These are phyloP conservation scores for Endoconidiophora polonica DNA, from an alignment of 2,329 filamentous ascomycete genomes.

Conservation along the genomic window DNA sequence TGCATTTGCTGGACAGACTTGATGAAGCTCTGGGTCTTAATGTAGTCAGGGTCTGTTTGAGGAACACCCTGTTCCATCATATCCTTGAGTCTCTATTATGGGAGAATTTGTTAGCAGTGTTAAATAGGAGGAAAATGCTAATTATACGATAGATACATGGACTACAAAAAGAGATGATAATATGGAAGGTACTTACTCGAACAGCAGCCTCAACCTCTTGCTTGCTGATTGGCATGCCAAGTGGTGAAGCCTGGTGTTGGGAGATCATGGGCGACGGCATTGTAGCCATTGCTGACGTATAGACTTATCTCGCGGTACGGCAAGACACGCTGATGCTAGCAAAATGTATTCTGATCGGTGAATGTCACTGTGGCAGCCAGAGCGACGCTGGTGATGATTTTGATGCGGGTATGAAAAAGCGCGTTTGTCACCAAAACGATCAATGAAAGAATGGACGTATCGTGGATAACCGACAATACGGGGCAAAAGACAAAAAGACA, in stretches of 20 bases:
- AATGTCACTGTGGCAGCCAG: too few species aligned
- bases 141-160: neutral
- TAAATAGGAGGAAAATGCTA: neutral
- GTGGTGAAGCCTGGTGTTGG: conserved; percentile 6
- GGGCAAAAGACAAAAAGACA: neutral
- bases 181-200: conserved; percentile 1
- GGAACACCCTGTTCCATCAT: conserved; percentile 78
- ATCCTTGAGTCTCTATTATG: conserved; percentile 59
- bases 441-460: neutral
- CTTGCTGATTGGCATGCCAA: conserved; percentile 6
- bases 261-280: conserved; percentile 13
- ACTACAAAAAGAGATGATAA: neutral
- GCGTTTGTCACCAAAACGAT: neutral
- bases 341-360: too few species aligned
- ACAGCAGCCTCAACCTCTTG: conserved; percentile 11
- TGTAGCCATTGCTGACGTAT: conserved; percentile 9
- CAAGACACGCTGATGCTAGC: too few species aligned
- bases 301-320: neutral
- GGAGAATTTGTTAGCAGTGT: neutral
- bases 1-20: conserved; percentile 51
- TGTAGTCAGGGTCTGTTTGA: conserved; percentile 68
- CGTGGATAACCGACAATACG: neutral
- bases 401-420: neutral
- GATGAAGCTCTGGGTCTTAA: conserved; percentile 66
- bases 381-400: neutral